A percentile compares a stretch with the other conserved stretches of the same genome.
phyloP scores from a whole-genome alignment of 2,329 filamentous ascomycete genomes.

The Beauveria sp. region DNA sequence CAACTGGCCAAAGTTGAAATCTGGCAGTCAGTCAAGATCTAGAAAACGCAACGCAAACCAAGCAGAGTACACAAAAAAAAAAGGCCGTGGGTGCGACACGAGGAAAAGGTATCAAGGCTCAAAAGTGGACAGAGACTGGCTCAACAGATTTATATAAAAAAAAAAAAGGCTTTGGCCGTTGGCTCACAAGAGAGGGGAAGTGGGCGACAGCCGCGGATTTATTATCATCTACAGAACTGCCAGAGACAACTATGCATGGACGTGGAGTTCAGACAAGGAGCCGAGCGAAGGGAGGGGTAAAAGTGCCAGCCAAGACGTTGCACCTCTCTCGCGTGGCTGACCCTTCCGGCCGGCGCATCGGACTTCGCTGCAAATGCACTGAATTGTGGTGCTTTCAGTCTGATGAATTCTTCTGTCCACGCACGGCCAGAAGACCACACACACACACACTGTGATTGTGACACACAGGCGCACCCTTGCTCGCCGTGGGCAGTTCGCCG shows the following conservation, averaged over 20 bases:
- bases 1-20: not conserved
- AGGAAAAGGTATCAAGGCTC: not conserved
- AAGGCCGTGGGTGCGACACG: not conserved
- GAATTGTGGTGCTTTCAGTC: not conserved
- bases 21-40: not conserved
- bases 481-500: not conserved
- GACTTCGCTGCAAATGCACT: not conserved
- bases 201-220: not conserved
- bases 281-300: not conserved
- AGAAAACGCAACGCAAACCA: not conserved
- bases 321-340: not conserved
- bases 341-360: not conserved
- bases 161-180: not conserved
- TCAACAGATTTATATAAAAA: not conserved
- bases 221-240: not conserved
- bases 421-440: not conserved
- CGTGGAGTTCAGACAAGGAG: conserved; percentile 5
- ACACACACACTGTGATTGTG: not conserved
- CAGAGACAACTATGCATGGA: conserved; percentile 7
- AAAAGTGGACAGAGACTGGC: not conserved
- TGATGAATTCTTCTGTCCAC: not conserved
- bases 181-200: not conserved
- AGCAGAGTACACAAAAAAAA: not conserved
- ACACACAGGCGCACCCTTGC: not conserved
- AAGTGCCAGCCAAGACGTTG: not conserved